A percentile compares a stretch with the other conserved stretches of the same genome.
Conservation (phyloP, 768 basidiomycete species). For the Termitomyces heimii region DNA sequence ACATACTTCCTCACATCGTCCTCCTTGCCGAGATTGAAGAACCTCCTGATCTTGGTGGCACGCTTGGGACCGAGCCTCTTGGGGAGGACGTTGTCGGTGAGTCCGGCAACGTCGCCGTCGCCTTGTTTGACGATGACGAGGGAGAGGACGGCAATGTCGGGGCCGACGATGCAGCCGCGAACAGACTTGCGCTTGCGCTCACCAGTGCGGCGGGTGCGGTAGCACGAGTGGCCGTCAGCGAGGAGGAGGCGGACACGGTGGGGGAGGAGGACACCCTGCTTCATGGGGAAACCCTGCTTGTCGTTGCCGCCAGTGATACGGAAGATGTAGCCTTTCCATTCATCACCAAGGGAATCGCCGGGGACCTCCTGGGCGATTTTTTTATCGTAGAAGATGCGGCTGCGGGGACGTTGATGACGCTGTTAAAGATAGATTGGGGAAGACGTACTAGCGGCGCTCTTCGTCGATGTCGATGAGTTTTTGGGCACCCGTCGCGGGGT, state of each 20-base stretch:
- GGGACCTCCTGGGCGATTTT: conserved; percentile 94
- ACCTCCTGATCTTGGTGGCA: conserved; percentile 92
- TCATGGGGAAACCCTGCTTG: conserved; percentile 99
- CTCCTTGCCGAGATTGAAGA: conserved; percentile 97
- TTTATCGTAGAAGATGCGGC: conserved; percentile 96
- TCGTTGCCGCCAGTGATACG: conserved; percentile 98
- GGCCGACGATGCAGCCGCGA: conserved; percentile 95
- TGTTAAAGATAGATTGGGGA: background rate
- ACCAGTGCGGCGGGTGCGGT: conserved; percentile 84
- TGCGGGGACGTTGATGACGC: conserved; percentile 20
- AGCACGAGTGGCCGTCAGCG: conserved; percentile 96
- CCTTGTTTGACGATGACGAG: conserved; percentile 97
- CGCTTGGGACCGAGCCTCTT: conserved; percentile 97
- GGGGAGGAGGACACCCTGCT: conserved; percentile 96
- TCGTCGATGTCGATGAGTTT: conserved; percentile 94
- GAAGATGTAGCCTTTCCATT: conserved; percentile 96
- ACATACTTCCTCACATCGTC: conserved; percentile 99
- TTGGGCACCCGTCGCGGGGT: conserved; percentile 97
- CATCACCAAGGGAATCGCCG: conserved; percentile 86
- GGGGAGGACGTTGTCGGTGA: conserved; percentile 89
- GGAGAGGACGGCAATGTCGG: conserved; percentile 93
- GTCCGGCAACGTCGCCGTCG: conserved; percentile 80
- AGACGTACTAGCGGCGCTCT: conserved; percentile 73
- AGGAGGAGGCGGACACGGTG: conserved; percentile 93
- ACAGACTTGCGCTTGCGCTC: conserved; percentile 99